Evolutionary conservation across 2,329 filamentous ascomycete species (phyloP), one percentile per base, ranked within the genome.

Genomic region (Dissoconium aciculare): DNA sequence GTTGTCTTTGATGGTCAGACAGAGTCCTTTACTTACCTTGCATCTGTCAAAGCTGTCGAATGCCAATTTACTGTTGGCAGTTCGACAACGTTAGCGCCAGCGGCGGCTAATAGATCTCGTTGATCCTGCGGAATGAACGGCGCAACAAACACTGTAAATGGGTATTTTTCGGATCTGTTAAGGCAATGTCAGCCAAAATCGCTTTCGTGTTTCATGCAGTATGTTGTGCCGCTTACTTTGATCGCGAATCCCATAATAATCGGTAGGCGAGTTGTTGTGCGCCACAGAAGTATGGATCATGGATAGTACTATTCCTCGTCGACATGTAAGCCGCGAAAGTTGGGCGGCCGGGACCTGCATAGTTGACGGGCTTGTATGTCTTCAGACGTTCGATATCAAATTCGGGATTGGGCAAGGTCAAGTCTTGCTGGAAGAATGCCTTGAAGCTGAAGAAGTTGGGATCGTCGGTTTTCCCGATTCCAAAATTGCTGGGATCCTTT

Each of bases 231-330:
- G 8, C 26, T n/a, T 11, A 23, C 19, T 35, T 36, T 3, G 39
- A 41, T 25, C 30, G 27, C 5, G 39, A 33, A 26, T 43, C 41
- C 41, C 41, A 43, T 2, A 43, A 36, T 2, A 43, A 26, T 21
- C 41, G 38, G 26, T 43, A 41, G 11, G 37, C 36, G 26, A 43
- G 15, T 15, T 41, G 39, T 17, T 41, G 37, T 10, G 41, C 39
- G 13, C 38, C 41, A 17, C 37, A 31, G 30, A 43, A 43, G 25
- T 43, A 43, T 9, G 41, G 41, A 25, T 43, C 41, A 17, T 43
- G 35, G 3, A 41, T 15, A 3, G 39, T 39, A 26, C 33, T 33
- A 29, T 43, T 40, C 12, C 41, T 28, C 11, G 39, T 41, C 4
- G 41, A 36, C 14, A 38, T 33, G 26, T 41, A 41, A 8, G 41